Percentiles rank a stretch among this genome's conserved stretches.
Conservation (phyloP, 192 early-diverging fungal genomes). For the Chytriomyces confervae region DNA sequence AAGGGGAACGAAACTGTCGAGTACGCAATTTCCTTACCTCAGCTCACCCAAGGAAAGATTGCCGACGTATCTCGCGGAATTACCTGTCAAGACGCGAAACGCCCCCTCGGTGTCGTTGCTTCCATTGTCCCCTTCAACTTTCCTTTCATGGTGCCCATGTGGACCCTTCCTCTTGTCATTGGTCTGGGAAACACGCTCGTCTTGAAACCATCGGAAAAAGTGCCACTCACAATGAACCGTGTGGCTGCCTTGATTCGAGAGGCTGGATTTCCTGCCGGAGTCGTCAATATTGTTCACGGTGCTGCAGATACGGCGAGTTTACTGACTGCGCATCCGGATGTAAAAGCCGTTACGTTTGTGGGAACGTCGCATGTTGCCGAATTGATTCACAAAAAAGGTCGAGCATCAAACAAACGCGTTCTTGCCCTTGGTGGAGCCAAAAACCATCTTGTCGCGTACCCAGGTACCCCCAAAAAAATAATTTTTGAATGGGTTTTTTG, state of each 20-base stretch:
- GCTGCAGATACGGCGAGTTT: slow-evolving; percentile 59
- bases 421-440: slow-evolving; percentile 71
- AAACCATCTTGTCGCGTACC: slow-evolving; percentile 82
- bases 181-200: slow-evolving; percentile 72
- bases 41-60: slow-evolving; percentile 65
- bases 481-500: too few species aligned
- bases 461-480: slow-evolving; percentile 21
- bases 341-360: slow-evolving; percentile 79
- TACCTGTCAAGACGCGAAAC: slow-evolving; percentile 66
- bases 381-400: slow-evolving; percentile 53
- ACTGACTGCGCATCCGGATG: slow-evolving; percentile 65
- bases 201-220: slow-evolving; percentile 83
- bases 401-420: slow-evolving; percentile 68
- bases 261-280: slow-evolving; percentile 73
- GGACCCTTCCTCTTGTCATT: slow-evolving; percentile 79
- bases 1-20: slow-evolving; percentile 84
- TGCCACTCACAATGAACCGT: slow-evolving; percentile 79
- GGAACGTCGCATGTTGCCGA: slow-evolving; percentile 78
- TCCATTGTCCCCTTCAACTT: slow-evolving; percentile 85
- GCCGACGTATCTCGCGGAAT: slow-evolving; percentile 67
- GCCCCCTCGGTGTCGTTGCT: slow-evolving; percentile 76
- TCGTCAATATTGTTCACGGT: slow-evolving; percentile 79
- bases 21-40: slow-evolving; percentile 72
- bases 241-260: slow-evolving; percentile 40
- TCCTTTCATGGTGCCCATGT: slow-evolving; percentile 70